Conservation (phyloP, 306 rosid species). For the Ceratonia siliqua region DNA sequence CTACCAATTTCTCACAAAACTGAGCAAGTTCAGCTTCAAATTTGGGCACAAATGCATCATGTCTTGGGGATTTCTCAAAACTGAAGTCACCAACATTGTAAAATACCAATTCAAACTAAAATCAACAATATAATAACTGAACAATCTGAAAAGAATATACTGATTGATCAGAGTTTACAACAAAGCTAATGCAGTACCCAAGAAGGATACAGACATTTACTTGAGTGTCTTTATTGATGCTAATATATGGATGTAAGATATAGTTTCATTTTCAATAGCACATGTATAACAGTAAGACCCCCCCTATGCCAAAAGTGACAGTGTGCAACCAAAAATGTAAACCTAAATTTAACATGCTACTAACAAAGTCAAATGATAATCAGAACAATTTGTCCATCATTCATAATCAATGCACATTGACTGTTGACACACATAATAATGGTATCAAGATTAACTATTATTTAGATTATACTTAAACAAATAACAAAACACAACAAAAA, state of each 20-base stretch:
- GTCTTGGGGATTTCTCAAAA: constrained; percentile 93
- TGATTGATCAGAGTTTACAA: neutral
- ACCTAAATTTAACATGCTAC: neutral
- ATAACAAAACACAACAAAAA: neutral
- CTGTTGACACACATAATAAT: neutral
- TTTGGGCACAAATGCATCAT: constrained; percentile 74
- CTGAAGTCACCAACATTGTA: constrained; percentile 46
- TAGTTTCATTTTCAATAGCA: neutral
- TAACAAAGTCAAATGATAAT: neutral
- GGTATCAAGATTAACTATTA: neutral
- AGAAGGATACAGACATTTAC: neutral
- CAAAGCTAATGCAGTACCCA: neutral
- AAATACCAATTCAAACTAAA: constrained; percentile 15
- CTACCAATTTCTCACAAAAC: constrained; percentile 93
- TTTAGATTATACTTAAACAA: neutral
- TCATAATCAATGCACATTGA: neutral
- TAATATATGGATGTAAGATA: neutral
- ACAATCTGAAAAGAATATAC: constrained; percentile 19
- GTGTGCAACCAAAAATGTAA: neutral
- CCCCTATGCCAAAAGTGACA: neutral
- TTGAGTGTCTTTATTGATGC: neutral
- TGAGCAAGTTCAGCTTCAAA: constrained; percentile 96
- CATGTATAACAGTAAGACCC: neutral
- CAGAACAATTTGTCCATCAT: neutral
- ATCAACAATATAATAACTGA: constrained; percentile 2